Evolutionary conservation across 2,329 filamentous ascomycete genomes (phyloP).

Genomic region (Colletotrichum agaves): DNA sequence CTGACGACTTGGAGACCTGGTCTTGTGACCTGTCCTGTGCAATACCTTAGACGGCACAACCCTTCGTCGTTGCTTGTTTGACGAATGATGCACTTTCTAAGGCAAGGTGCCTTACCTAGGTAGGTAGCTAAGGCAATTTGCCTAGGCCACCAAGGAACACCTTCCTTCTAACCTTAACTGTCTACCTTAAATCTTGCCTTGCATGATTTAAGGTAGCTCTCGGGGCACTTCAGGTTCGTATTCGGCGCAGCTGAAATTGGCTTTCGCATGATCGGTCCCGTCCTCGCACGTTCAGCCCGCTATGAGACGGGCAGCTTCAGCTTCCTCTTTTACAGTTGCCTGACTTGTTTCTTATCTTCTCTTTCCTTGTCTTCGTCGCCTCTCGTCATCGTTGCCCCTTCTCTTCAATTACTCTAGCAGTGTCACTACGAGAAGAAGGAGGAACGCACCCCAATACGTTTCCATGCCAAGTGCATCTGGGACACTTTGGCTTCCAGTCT

Average conservation of each 20-base stretch:
- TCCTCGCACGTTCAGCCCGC: no score
- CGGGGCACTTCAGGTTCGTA: background rate
- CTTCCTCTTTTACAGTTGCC: no score
- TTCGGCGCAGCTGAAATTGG: conserved; percentile 3
- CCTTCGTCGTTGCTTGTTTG: conserved; percentile 27
- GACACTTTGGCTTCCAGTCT: background rate
- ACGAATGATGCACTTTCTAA: background rate
- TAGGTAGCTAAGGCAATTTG: background rate
- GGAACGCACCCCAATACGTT: no score
- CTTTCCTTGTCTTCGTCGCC: no score
- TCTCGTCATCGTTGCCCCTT: no score
- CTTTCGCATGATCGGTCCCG: background rate
- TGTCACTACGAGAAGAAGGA: no score
- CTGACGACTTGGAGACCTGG: conserved; percentile 18
- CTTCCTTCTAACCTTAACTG: background rate
- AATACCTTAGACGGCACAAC: background rate
- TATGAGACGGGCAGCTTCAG: no score
- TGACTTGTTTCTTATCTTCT: no score
- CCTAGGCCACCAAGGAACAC: background rate
- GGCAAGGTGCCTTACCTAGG: no score
- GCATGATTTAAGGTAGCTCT: background rate
- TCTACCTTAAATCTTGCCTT: conserved; percentile 16
- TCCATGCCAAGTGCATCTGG: no score
- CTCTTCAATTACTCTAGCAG: no score
- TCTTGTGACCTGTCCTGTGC: background rate